phyloP scores from a whole-genome alignment of 2,329 filamentous ascomycete species.

The Trichoderma semiorbis region DNA sequence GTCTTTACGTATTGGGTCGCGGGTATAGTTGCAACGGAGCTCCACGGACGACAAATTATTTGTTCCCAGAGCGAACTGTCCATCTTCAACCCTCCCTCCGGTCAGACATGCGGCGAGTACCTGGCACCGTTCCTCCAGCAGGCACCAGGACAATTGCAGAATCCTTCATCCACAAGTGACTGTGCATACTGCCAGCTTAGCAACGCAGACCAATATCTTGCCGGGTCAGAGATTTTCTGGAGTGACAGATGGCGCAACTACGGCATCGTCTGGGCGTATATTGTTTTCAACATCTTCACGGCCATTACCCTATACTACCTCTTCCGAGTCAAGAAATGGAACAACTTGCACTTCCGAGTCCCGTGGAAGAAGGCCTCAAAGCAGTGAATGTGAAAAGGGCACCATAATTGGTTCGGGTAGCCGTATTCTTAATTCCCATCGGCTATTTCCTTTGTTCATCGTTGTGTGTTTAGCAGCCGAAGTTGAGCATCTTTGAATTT shows the following conservation, averaged over 20 bases:
- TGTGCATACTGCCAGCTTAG: slow-evolving; percentile 67
- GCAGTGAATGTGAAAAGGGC: not conserved
- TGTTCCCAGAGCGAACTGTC: slow-evolving; percentile 58
- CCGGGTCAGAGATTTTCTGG: slow-evolving; percentile 46
- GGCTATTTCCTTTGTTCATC: not conserved
- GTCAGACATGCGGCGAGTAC: slow-evolving; percentile 62
- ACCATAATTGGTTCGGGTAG: not conserved
- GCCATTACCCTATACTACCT: slow-evolving; percentile 62
- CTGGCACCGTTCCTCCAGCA: slow-evolving; percentile 52
- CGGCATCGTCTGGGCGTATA: slow-evolving; percentile 65
- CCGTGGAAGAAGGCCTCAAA: slow-evolving; percentile 27
- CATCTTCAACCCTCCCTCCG: slow-evolving; percentile 60
- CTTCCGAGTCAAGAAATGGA: slow-evolving; percentile 50
- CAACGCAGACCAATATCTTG: slow-evolving; percentile 59
- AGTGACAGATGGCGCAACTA: slow-evolving; percentile 64
- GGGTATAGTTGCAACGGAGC: slow-evolving; percentile 63
- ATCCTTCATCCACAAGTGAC: slow-evolving; percentile 50
- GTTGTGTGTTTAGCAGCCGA: not conserved
- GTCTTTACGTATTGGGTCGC: slow-evolving; percentile 68
- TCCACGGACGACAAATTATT: slow-evolving; percentile 51
- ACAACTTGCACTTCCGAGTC: slow-evolving; percentile 11
- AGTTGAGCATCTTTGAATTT: not conserved
- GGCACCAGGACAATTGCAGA: slow-evolving; percentile 57
- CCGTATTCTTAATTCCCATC: not conserved
- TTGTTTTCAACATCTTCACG: slow-evolving; percentile 59